phyloP scores from a whole-genome alignment of 73 alveolate genomes.

The Tetrahymena borealis region DNA sequence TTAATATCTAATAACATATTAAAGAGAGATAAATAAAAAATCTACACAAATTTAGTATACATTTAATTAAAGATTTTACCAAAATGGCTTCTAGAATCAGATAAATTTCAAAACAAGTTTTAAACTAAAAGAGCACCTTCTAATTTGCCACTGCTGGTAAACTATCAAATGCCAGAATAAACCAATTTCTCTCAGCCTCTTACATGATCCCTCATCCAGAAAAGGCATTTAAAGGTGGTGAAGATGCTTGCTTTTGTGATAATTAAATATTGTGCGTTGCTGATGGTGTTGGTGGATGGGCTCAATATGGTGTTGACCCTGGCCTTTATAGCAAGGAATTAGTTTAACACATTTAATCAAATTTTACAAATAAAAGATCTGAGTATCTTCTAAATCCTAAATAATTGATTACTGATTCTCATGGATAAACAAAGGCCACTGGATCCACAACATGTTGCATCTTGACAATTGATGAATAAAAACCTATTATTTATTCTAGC shows the following conservation, averaged over 20 bases:
- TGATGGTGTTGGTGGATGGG: slow-evolving; percentile 92
- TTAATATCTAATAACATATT: too few relatives aligned
- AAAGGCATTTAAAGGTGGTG: slow-evolving; percentile 66
- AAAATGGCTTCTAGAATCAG: background rate
- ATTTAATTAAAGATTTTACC: too few relatives aligned
- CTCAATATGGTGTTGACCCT: slow-evolving; percentile 73
- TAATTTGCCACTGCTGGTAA: background rate
- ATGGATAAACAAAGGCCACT: background rate
- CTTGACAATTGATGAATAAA: background rate
- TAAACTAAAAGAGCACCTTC: background rate
- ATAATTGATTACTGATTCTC: background rate
- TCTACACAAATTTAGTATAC: too few relatives aligned
- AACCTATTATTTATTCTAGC: background rate
- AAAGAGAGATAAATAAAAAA: too few relatives aligned
- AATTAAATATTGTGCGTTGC: slow-evolving; percentile 54
- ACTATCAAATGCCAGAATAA: background rate
- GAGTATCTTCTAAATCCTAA: background rate
- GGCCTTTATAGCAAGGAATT: slow-evolving; percentile 57
- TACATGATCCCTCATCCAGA: slow-evolving; percentile 58
- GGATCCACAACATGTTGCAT: background rate
- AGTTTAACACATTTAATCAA: background rate
- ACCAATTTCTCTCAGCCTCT: background rate
- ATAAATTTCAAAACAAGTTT: background rate
- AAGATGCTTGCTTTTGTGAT: slow-evolving; percentile 64
- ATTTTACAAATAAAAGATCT: background rate